Percentiles rank a stretch among this genome's conserved stretches.
Conservation (phyloP, 306 rosid genomes). For the Vachellia collinsii region DNA sequence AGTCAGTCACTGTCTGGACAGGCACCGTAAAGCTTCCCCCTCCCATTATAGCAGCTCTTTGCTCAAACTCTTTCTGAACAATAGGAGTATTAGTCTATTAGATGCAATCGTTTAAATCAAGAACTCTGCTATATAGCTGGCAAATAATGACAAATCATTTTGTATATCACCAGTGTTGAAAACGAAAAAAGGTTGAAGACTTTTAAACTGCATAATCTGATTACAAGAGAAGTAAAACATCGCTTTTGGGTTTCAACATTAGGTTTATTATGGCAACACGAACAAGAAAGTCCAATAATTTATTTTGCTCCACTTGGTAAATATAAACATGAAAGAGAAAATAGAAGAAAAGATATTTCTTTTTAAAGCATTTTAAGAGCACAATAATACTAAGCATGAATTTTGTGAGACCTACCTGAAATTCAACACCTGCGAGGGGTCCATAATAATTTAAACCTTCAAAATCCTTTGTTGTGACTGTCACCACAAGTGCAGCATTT, state of each 20-base stretch:
- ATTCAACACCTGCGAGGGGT: slow-evolving; percentile 90
- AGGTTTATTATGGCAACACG: slow-evolving; percentile 7
- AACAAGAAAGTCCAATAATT: slow-evolving; percentile 21
- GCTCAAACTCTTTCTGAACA: slow-evolving; percentile 76
- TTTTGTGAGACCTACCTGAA: slow-evolving; percentile 62
- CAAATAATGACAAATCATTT: slow-evolving; percentile 21
- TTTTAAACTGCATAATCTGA: slow-evolving; percentile 23
- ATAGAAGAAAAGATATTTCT: background rate
- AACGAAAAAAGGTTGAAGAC: slow-evolving; percentile 14
- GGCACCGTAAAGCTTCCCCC: slow-evolving; percentile 93
- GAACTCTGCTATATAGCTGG: slow-evolving; percentile 11
- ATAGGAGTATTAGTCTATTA: slow-evolving; percentile 22
- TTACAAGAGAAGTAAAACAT: slow-evolving; percentile 20
- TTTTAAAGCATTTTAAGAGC: slow-evolving; percentile 9
- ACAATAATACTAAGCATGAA: slow-evolving; percentile 10
- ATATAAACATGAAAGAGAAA: slow-evolving; percentile 10
- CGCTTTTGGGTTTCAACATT: slow-evolving; percentile 6
- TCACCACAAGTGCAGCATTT: slow-evolving; percentile 94
- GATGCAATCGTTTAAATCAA: slow-evolving; percentile 11
- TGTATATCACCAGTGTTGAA: background rate
- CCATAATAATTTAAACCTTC: slow-evolving; percentile 68
- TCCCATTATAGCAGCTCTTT: slow-evolving; percentile 82
- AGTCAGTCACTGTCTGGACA: slow-evolving; percentile 90
- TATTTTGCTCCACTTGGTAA: slow-evolving; percentile 15
- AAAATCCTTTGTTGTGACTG: slow-evolving; percentile 78